Percentiles rank a stretch among this genome's conserved stretches.
Evolutionary conservation across 805 yeast genomes (phyloP).

Genomic region (Suhomyces emberorum): DNA sequence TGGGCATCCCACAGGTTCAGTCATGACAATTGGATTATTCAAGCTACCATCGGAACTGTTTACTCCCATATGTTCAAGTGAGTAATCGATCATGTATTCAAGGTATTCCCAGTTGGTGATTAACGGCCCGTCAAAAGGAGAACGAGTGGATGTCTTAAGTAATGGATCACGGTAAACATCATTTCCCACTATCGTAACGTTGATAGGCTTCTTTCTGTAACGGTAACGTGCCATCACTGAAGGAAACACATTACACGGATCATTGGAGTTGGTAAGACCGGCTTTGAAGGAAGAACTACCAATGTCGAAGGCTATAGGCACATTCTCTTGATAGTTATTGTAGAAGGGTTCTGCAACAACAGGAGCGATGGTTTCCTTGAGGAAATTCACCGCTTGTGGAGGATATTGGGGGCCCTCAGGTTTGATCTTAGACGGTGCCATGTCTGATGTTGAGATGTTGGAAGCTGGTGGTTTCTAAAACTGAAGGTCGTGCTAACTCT

Average conservation of each 20-base stretch:
- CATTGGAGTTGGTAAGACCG: slow-evolving; percentile 48
- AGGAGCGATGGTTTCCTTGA: slow-evolving; percentile 41
- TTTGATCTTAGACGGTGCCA: slow-evolving; percentile 11
- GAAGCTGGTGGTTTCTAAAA: not conserved
- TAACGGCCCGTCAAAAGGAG: slow-evolving; percentile 85
- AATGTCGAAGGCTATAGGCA: slow-evolving; percentile 86
- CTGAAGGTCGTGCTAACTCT: not conserved
- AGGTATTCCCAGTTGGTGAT: slow-evolving; percentile 91
- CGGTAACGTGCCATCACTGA: slow-evolving; percentile 68
- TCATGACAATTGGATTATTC: slow-evolving; percentile 76
- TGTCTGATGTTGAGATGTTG: not conserved
- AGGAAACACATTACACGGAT: slow-evolving; percentile 67
- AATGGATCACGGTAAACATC: slow-evolving; percentile 73
- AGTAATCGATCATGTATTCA: slow-evolving; percentile 79
- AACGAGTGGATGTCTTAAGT: slow-evolving; percentile 61
- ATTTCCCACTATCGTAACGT: slow-evolving; percentile 75
- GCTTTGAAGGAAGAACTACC: slow-evolving; percentile 63
- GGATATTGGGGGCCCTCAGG: slow-evolving; percentile 25
- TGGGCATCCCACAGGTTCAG: slow-evolving; percentile 74
- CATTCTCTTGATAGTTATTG: slow-evolving; percentile 45
- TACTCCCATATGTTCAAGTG: slow-evolving; percentile 77
- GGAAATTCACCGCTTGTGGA: slow-evolving; percentile 40
- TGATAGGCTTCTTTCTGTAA: slow-evolving; percentile 64
- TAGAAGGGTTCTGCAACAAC: slow-evolving; percentile 44
- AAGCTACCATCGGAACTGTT: slow-evolving; percentile 43